Evolutionary conservation across 495 filamentous ascomycete species (phyloP).

Genomic region (Thozetella sp.): DNA sequence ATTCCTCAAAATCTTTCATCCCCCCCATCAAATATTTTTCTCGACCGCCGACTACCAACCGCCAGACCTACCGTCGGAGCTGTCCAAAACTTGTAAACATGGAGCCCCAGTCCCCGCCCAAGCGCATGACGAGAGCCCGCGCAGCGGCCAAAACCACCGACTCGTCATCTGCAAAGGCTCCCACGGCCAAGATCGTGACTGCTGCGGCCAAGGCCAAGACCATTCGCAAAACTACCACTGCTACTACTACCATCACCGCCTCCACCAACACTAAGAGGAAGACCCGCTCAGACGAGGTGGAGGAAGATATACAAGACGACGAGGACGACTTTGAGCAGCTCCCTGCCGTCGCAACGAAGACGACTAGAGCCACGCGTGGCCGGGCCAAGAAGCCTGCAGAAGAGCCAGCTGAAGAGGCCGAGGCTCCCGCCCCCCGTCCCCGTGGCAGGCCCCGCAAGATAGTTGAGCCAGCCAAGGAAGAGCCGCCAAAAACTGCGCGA

Average conservation of each 20-base stretch:
- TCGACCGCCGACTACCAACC: background rate
- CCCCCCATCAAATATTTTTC: conserved; percentile 4
- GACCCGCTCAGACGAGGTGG: conserved; percentile 41
- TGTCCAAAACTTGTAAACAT: conserved; percentile 19
- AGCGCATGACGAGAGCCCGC: conserved; percentile 61
- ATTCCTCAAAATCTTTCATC: conserved; percentile 14
- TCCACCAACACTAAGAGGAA: conserved; percentile 40
- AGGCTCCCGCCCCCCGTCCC: conserved; percentile 20
- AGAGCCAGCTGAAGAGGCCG: conserved; percentile 11
- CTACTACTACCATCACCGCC: conserved; percentile 13
- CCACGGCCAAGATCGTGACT: conserved; percentile 26
- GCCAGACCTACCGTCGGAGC: background rate
- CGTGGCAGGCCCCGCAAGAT: conserved; percentile 49
- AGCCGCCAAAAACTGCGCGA: conserved; percentile 28
- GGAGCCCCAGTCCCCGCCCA: conserved; percentile 54
- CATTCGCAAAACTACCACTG: conserved; percentile 23
- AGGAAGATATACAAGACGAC: conserved; percentile 37
- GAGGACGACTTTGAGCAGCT: conserved; percentile 27
- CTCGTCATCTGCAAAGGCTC: conserved; percentile 45
- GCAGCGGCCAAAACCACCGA: too few relatives aligned
- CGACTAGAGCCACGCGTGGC: conserved; percentile 38
- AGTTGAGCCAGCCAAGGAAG: conserved; percentile 21
- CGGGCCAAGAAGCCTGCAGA: conserved; percentile 42
- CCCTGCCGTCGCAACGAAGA: conserved; percentile 23
- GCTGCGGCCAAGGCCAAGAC: conserved; percentile 40